Evolutionary conservation across 2,329 filamentous ascomycete genomes (phyloP).

Genomic region (Fusarium illudens): DNA sequence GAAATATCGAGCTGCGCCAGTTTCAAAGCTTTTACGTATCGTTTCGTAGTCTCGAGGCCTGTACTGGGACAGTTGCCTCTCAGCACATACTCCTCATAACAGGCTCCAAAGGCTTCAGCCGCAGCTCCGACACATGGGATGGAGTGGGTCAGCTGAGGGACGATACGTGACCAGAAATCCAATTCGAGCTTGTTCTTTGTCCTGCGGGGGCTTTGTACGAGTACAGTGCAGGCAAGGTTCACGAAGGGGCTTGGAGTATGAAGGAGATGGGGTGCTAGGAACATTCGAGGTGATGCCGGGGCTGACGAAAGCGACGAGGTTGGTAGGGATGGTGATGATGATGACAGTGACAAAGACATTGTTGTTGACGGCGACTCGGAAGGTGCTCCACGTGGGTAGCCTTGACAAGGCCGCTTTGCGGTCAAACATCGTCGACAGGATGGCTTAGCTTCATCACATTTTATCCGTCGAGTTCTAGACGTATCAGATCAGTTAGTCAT

Average conservation of each 20-base stretch:
- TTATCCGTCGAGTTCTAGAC: constrained; percentile 27
- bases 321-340: neutral
- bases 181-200: constrained; percentile 22
- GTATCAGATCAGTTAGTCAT: neutral
- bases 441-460: constrained; percentile 35
- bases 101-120: constrained; percentile 25
- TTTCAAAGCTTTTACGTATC: constrained; percentile 20
- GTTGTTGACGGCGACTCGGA: neutral
- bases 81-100: constrained; percentile 29
- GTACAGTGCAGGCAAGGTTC: constrained; percentile 15
- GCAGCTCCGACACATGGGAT: constrained; percentile 31
- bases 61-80: neutral
- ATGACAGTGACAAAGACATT: neutral
- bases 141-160: constrained; percentile 24
- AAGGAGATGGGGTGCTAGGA: neutral
- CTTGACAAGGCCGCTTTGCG: constrained; percentile 16
- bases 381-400: constrained; percentile 22
- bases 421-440: constrained; percentile 23
- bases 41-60: constrained; percentile 7
- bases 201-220: constrained; percentile 23
- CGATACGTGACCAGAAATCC: constrained; percentile 27
- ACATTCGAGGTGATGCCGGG: neutral
- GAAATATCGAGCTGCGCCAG: constrained; percentile 27
- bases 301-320: neutral
- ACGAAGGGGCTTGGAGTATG: constrained; percentile 2